These are phyloP conservation scores for Coniosporium apollinis DNA, from an alignment of 495 filamentous ascomycete genomes.

Conservation along the genomic window DNA sequence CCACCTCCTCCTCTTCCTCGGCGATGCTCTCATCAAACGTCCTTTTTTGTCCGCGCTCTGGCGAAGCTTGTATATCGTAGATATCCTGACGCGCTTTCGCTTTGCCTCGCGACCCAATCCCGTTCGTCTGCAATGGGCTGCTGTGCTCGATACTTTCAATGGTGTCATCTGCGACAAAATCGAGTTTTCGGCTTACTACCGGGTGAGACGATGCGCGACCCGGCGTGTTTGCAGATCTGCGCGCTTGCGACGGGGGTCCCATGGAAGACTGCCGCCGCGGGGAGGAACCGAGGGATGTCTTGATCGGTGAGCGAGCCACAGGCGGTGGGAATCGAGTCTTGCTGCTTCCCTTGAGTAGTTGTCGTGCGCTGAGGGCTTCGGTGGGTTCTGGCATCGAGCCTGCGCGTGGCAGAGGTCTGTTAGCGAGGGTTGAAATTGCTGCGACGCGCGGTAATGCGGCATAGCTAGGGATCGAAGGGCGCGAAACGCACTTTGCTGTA, in stretches of 20 bases:
- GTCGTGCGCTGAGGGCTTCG: conserved; percentile 17
- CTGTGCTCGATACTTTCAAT: conserved; percentile 10
- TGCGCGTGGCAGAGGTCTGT: conserved; percentile 7
- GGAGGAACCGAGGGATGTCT: conserved; percentile 38
- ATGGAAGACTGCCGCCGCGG: conserved; percentile 31
- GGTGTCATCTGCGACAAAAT: conserved; percentile 23
- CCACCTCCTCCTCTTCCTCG: conserved; percentile 3
- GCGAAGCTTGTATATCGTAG: background rate
- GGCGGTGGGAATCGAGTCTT: conserved; percentile 27
- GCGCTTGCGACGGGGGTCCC: conserved; percentile 16
- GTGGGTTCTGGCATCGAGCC: conserved; percentile 32
- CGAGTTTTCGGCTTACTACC: conserved; percentile 24
- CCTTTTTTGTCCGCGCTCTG: background rate
- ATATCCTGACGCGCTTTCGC: conserved; percentile 1
- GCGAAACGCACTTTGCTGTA: conserved; percentile 25
- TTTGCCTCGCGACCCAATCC: conserved; percentile 1
- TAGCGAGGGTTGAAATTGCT: background rate
- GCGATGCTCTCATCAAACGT: background rate
- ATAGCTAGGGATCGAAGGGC: too few species aligned
- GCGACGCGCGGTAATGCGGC: too few species aligned
- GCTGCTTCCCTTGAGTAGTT: conserved; percentile 16
- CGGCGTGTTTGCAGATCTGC: conserved; percentile 1
- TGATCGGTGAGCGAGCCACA: conserved; percentile 35
- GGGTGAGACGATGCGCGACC: conserved; percentile 10
- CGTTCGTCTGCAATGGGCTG: conserved; percentile 6